Conservation (phyloP, 179 eudicot species). For the Patellifolia procumbens region DNA sequence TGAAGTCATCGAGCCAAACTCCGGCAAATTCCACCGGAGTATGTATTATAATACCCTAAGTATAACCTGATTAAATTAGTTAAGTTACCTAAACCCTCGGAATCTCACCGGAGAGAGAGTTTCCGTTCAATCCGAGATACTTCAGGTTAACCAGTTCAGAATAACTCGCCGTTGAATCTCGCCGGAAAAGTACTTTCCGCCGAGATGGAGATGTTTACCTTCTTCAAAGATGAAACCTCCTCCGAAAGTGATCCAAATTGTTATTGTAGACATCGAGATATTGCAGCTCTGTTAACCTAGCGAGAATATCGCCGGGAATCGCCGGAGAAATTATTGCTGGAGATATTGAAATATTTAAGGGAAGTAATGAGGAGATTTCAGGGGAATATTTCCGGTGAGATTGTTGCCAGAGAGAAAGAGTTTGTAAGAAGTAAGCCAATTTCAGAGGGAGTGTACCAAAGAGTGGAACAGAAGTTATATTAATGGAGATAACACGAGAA, state of each 20-base stretch:
- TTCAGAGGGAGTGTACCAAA: too few species aligned
- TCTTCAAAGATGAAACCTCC: conserved; percentile 31
- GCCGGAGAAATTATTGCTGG: too few species aligned
- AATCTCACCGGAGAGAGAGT: conserved; percentile 53
- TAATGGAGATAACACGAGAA: too few species aligned
- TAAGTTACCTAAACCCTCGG: too few species aligned
- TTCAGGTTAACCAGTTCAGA: conserved; percentile 37
- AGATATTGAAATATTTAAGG: too few species aligned
- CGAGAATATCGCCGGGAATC: too few species aligned
- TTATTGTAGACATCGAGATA: too few species aligned
- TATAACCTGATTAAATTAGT: conserved; percentile 37
- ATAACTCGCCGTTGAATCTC: conserved; percentile 69
- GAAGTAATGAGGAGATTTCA: conserved; percentile 24
- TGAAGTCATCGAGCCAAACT: too few species aligned
- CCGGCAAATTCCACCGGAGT: conserved; percentile 70
- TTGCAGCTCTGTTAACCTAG: too few species aligned
- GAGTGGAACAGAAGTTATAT: too few species aligned
- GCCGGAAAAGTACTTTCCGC: conserved; percentile 79
- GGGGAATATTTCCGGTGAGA: conserved; percentile 54
- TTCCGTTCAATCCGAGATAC: conserved; percentile 51
- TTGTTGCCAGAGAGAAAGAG: conserved; percentile 40
- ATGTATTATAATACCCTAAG: conserved; percentile 62
- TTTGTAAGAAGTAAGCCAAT: conserved; percentile 44
- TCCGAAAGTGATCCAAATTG: too few species aligned
- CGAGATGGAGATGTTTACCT: conserved; percentile 44